Base-by-base conservation (phyloP, 371 early-diverging fungal species). In the Apophysomyces sp. region DNA sequence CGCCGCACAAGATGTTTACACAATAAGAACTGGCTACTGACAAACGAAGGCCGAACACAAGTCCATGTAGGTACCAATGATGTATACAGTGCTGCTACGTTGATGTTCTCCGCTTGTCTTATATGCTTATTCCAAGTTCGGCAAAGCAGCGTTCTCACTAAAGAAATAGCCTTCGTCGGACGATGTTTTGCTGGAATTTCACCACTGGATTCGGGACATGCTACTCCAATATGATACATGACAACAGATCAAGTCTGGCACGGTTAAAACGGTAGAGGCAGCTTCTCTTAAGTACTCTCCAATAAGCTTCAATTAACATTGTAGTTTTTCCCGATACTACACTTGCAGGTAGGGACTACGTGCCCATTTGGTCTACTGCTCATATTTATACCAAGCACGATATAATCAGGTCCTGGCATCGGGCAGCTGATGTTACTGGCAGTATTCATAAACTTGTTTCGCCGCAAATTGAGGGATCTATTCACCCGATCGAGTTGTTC, bases 281-380 rank as follows among this genome's bases (percentile, higher is more conserved):
- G 49, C 44, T 40, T 15, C 21, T 4, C 15, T 58, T 58, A 5
- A 31, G 58, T 18, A 58, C 32, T 29, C n/a, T 26, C 58, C 51
- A 58, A 18, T 58, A 49, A 11, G 49, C 27, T 41, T 58, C 58
- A 18, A 51, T 58, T 9, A 58, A 28, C 32, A 44, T 58, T 4
- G 58, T 58, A 2, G 34, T 49, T 41, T 49, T 58, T 40, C 44
- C 49, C 2, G 31, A 16, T 6, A 49, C 29, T 27, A 58, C 44
- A n/a, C 6, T 16, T 26, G 13, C 27, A n/a, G n/a, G 49, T 28
- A 29, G 2, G 27, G 16, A 39, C 30, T 58, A 24, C 49, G 29
- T 51, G 51, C 58, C 34, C 58, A 51, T 32, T 18, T 2, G 1
- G 3, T 15, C 58, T 49, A 44, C n/a, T 2, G 1, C 4, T 26